A percentile compares a stretch with the other conserved stretches of the same genome.
phyloP scores from a whole-genome alignment of 345 rosid species.

The Conringia planisiliqua region DNA sequence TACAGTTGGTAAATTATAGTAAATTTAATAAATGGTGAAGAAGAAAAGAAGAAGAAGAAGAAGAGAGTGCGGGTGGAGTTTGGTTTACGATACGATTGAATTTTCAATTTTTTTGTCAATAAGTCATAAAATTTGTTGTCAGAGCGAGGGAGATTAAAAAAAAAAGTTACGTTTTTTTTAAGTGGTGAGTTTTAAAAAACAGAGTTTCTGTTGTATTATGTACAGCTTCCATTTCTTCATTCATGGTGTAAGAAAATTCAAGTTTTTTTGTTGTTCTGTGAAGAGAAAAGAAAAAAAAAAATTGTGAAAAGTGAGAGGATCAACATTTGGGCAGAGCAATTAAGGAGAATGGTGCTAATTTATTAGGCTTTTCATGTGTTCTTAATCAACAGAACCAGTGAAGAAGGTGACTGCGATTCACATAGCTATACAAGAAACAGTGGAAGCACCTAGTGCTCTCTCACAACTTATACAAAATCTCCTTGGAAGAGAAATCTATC shows the following conservation, averaged over 20 bases:
- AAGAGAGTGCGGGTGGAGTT: constrained; percentile 9
- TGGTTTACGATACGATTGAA: constrained; percentile 31
- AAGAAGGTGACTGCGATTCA: no score
- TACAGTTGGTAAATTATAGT: constrained; percentile 23
- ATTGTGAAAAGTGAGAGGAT: neutral
- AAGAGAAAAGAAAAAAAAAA: neutral
- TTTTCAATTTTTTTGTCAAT: constrained; percentile 32
- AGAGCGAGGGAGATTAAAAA: neutral
- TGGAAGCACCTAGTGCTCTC: no score
- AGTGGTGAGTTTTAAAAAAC: constrained; percentile 21
- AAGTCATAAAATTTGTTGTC: constrained; percentile 30
- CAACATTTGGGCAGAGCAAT: neutral
- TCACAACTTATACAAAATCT: neutral
- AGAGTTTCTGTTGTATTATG: constrained; percentile 21
- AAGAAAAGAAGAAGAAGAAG: neutral
- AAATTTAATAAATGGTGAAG: neutral
- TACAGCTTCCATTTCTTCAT: constrained; percentile 36
- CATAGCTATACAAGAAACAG: no score
- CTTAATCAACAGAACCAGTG: no score
- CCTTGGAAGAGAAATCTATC: no score
- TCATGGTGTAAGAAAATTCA: constrained; percentile 32
- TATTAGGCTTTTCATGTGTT: no score
- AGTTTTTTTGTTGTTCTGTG: constrained; percentile 14
- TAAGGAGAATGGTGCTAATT: neutral
- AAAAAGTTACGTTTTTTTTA: neutral